Evolutionary conservation across 495 filamentous ascomycete genomes (phyloP).

Genomic region (Tuber borchii): DNA sequence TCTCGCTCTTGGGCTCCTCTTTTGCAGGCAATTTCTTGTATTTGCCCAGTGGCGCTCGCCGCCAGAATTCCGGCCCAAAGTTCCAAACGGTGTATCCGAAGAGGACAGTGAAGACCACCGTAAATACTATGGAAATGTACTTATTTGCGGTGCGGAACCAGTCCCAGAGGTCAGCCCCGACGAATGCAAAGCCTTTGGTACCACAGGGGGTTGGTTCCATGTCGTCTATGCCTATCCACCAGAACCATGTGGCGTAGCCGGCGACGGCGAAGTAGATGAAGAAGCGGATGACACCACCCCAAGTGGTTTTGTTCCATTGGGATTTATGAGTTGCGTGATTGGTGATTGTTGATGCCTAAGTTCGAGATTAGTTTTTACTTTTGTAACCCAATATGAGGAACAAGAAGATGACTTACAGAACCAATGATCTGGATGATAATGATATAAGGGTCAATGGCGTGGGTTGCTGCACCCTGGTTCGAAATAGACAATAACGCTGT

Average conservation of each 20-base stretch:
- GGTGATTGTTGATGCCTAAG: constrained; percentile 34
- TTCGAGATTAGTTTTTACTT: background rate
- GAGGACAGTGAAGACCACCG: constrained; percentile 25
- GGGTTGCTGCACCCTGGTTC: constrained; percentile 1
- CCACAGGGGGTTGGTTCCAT: constrained; percentile 17
- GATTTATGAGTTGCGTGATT: constrained; percentile 33
- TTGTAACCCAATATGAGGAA: background rate
- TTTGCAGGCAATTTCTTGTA: background rate
- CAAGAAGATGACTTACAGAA: constrained; percentile 15
- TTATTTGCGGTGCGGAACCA: constrained; percentile 38
- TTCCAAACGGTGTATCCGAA: constrained; percentile 33
- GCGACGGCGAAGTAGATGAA: constrained; percentile 35
- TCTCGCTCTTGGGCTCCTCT: background rate
- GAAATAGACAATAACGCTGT: constrained; percentile 31
- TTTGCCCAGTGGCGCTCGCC: background rate
- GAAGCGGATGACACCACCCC: constrained; percentile 38
- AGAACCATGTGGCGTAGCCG: constrained; percentile 33
- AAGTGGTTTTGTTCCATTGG: constrained; percentile 30
- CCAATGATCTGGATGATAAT: constrained; percentile 37
- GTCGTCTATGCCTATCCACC: constrained; percentile 24
- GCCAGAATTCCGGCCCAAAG: constrained; percentile 19
- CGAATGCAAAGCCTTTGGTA: constrained; percentile 23
- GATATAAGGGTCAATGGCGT: constrained; percentile 33
- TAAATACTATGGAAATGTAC: constrained; percentile 13
- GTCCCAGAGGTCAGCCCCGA: constrained; percentile 6